These are phyloP conservation scores for Gossypium schwendimanii DNA, from an alignment of 441 rosid species.

Conservation along the genomic window DNA sequence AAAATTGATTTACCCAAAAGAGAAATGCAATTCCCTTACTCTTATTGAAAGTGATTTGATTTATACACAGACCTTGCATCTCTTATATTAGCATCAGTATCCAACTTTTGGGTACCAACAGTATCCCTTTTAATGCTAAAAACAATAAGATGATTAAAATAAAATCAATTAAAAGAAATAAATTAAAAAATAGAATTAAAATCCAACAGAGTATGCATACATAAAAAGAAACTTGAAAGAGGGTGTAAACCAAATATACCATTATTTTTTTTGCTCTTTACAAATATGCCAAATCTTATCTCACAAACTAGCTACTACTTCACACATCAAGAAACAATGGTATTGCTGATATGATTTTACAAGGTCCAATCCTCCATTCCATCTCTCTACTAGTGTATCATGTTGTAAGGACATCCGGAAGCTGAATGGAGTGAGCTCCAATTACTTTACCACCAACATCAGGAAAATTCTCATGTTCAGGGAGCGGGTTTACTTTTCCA, in stretches of 20 bases:
- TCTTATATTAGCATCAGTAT: too few species aligned
- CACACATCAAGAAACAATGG: neutral
- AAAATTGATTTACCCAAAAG: too few species aligned
- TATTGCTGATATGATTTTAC: neutral
- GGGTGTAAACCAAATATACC: neutral
- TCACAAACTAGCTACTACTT: constrained; percentile 3
- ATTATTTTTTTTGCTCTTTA: neutral
- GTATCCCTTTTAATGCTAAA: neutral
- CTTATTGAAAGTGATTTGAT: too few species aligned
- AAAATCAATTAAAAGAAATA: neutral
- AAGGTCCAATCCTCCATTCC: constrained; percentile 5
- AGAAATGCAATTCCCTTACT: too few species aligned
- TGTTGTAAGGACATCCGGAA: constrained; percentile 76
- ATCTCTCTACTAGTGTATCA: constrained; percentile 18
- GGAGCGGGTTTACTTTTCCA: constrained; percentile 51
- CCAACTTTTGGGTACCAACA: too few species aligned
- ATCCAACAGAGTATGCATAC: neutral
- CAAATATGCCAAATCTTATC: neutral
- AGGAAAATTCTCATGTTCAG: constrained; percentile 59
- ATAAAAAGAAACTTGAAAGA: neutral
- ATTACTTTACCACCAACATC: constrained; percentile 80
- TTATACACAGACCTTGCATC: too few species aligned
- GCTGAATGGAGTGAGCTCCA: constrained; percentile 46
- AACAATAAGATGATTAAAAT: neutral
- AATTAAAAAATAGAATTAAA: neutral